phyloP scores from a whole-genome alignment of 805 yeast genomes.

The Zygosaccharomyces bisporus region DNA sequence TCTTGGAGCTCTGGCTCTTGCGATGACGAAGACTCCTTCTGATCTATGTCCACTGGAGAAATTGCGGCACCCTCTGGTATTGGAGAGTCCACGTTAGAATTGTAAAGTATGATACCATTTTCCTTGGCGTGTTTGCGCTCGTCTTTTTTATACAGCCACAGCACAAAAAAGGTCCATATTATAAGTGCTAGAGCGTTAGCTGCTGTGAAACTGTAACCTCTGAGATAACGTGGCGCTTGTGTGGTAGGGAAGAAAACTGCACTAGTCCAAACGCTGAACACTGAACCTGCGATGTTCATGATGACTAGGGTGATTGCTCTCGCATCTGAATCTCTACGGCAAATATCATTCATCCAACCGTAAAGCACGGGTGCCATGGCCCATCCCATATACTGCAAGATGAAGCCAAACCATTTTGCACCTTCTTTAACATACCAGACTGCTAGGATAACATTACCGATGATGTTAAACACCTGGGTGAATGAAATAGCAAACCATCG shows the following conservation, averaged over 20 bases:
- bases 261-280: slow-evolving; percentile 52
- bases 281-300: slow-evolving; percentile 52
- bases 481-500: slow-evolving; percentile 53
- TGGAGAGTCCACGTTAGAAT: slow-evolving; percentile 21
- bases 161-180: slow-evolving; percentile 27
- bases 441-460: slow-evolving; percentile 50
- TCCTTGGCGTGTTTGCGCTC: slow-evolving; percentile 37
- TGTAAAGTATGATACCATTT: slow-evolving; percentile 38
- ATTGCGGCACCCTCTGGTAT: not conserved
- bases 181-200: slow-evolving; percentile 32
- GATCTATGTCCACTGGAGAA: not conserved
- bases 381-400: slow-evolving; percentile 55
- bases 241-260: slow-evolving; percentile 44
- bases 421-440: slow-evolving; percentile 52
- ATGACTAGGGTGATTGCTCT: slow-evolving; percentile 49
- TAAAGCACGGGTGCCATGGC: slow-evolving; percentile 59
- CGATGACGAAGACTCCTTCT: not conserved
- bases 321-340: slow-evolving; percentile 50
- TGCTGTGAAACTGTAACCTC: slow-evolving; percentile 49
- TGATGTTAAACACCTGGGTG: slow-evolving; percentile 50
- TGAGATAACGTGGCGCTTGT: slow-evolving; percentile 52
- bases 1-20: not conserved
- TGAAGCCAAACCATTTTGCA: slow-evolving; percentile 60
- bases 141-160: slow-evolving; percentile 39
- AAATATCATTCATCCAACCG: slow-evolving; percentile 57